Base-by-base conservation (phyloP, 2,329 filamentous ascomycete species). In the Aschersonia sp. region DNA sequence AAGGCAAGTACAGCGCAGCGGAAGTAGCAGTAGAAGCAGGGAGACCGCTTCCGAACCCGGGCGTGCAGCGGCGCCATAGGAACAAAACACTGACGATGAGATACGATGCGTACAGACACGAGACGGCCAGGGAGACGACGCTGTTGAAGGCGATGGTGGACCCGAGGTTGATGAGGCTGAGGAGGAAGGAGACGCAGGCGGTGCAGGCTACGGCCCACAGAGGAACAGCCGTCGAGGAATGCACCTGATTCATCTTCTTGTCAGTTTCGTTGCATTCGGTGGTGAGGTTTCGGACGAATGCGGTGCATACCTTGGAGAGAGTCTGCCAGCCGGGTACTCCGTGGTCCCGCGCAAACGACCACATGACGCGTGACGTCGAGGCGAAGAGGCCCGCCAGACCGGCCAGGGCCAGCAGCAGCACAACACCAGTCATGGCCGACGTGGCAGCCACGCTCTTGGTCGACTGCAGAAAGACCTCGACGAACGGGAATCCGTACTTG, bases 341-440 rank as follows among this genome's bases (percentile, higher is more conserved):
- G 0, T 55, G 57, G 14, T 64, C 62, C 2, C 62, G 56, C 1
- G 62, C 55, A 53, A 78, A 78, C 0, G 75, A 72, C 71, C 72
- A 79, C 9, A 74, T 68, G 48, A 77, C 69, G 10, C 76, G 68
- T 0, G 75, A 78, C 0, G 76, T 75, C 0, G 78, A 73, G 1
- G 73, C 74, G 0, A 81, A 68, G 50, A 75, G 72, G 1, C 70
- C 71, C 22, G 76, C 70, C 11, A 68, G 72, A 37, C 69, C 69
- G 14, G 67, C 70, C 1, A 68, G 67, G 5, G 70, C 60, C 32
- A 73, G 68, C 14, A 75, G 57, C 4, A 75, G 64, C 4, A 77
- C 59, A 14, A 78, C 65, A 5, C 65, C 58, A 0, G 68, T 64
- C 68, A 78, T 75, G 22, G 70, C 66, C 2, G 69, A 68, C 0